Base-by-base conservation (phyloP, 2,329 filamentous ascomycete genomes). In the Diaporthe longicolla region DNA sequence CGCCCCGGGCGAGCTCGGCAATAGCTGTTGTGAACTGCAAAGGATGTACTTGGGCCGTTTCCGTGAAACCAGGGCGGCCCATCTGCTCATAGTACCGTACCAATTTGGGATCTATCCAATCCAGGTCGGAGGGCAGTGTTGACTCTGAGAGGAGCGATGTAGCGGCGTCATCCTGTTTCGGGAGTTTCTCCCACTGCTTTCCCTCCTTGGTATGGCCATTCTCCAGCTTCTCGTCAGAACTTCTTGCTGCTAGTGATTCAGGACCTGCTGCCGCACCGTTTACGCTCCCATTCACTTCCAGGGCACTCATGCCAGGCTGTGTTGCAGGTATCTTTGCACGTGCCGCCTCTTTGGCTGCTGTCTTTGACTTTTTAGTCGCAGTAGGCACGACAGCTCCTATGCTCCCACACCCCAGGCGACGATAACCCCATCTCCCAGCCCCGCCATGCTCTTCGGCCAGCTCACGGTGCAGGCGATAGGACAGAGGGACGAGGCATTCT, bases 31-130 rank as follows among this genome's bases (percentile, higher is more conserved):
- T 98, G 81, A 99, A 98, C 58, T 95, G 92, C 76, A 93, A 94
- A 0, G 97, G 97, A 79, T 99, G 96, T 3, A 98, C 96, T 83
- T 99, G 97, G 0, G 97, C 94, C 1, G 97, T 98, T 75, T 95
- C 94, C 1, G 88, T 89, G 0, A 91, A 90, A 3, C 91, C 92
- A 7, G 58, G 85, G 1, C 80, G 77, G 32, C 94, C 95, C 95
- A 98, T 98, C 80, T 93, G 91, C 45, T 94, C 91, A 83, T 97
- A 98, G 26, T 87, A 87, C 70, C 86, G 85, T 29, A 97, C 84
- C 2, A 92, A 85, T 6, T 92, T 90, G 1, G 88, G 84, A 70
- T 93, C 90, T 55, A 98, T 87, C 95, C 95, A 99, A 82, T 98
- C 93, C 17, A 98, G 86, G 76, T 97, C 94, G 19, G 87, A 80